Percentiles rank a stretch among this genome's conserved stretches.
phyloP scores from a whole-genome alignment of 2,329 filamentous ascomycete species.

The Alternaria rosae region DNA sequence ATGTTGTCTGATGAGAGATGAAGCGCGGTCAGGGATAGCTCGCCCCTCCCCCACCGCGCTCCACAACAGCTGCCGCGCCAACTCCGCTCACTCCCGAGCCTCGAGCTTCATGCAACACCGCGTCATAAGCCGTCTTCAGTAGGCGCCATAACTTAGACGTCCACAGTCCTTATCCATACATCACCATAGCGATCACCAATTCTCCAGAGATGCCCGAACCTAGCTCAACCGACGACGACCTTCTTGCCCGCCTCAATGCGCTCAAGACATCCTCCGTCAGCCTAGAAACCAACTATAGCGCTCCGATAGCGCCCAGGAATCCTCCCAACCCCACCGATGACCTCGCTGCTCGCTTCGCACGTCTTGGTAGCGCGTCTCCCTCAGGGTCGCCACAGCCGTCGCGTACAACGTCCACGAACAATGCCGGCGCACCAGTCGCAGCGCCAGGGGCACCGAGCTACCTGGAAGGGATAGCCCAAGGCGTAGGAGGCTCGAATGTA shows the following conservation, averaged over 20 bases:
- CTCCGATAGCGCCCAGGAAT: conserved; percentile 22
- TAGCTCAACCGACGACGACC: conserved; percentile 46
- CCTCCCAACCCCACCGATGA: conserved; percentile 36
- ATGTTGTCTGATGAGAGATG: background rate
- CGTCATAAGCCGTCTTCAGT: conserved; percentile 1
- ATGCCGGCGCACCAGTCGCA: conserved; percentile 27
- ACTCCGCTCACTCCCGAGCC: conserved; percentile 29
- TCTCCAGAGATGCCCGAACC: conserved; percentile 22
- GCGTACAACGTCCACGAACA: conserved; percentile 27
- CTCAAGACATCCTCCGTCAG: conserved; percentile 55
- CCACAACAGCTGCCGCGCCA: conserved; percentile 20
- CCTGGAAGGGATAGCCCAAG: conserved; percentile 42
- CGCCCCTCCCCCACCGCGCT: conserved; percentile 21
- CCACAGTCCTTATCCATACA: background rate
- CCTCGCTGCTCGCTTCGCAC: conserved; percentile 49
- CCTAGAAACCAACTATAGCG: conserved; percentile 35
- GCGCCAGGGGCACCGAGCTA: conserved; percentile 47
- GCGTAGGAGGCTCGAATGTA: conserved; percentile 32
- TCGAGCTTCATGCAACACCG: conserved; percentile 12
- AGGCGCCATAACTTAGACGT: background rate
- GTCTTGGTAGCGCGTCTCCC: conserved; percentile 42
- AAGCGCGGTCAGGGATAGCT: conserved; percentile 1
- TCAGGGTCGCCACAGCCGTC: conserved; percentile 36
- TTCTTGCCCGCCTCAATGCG: conserved; percentile 59
- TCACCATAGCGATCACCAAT: background rate